Evolutionary conservation across 1,284 basidiomycete species (phyloP), one percentile per base, ranked within the genome.

Genomic region (Wolfiporia cocos): DNA sequence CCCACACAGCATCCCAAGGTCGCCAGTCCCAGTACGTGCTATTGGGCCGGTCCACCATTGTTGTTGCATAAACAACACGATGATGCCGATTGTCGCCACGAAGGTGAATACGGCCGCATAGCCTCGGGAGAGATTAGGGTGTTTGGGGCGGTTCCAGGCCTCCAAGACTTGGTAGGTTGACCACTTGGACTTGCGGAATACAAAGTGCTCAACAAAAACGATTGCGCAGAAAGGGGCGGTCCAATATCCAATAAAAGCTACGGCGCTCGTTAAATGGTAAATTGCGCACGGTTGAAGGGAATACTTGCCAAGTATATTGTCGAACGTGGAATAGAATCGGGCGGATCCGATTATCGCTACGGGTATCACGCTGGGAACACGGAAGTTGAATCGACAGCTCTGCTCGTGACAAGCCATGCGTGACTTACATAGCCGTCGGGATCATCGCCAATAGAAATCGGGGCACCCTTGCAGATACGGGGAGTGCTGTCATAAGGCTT

Each of bases 371-470:
- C 78, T 81, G 40, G 14, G 2, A 21, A 19, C n/a, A 14, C 5
- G 24, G 14, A 12, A 23, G n/a, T n/a, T n/a, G n/a, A n/a, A n/a
- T n/a, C n/a, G n/a, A n/a, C n/a, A n/a, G n/a, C n/a, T n/a, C n/a
- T n/a, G n/a, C n/a, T n/a, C n/a, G n/a, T n/a, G n/a, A 9, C 11
- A 3, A 35, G 11, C 6, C 5, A 26, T 2, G 15, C 20, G 17
- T 5, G 47, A 65, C 64, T 40, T 41, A 78, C 77, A 92, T 78
- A n/a, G 74, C 83, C 18, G 76, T 81, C 3, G 85, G 84, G 29
- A 88, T 56, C 12, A 86, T 50, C 3, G 88, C 76, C 51, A 84
- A 76, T 26, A 87, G 65, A 63, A 84, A 90, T 43, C 88, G 71
- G 2, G 90, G 89, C 3, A 91, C 66, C 28, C 65, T 61, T 15